These are phyloP conservation scores for Jimgerdemannia lactiflua DNA, from an alignment of 192 early-diverging fungal species.

Conservation along the genomic window DNA sequence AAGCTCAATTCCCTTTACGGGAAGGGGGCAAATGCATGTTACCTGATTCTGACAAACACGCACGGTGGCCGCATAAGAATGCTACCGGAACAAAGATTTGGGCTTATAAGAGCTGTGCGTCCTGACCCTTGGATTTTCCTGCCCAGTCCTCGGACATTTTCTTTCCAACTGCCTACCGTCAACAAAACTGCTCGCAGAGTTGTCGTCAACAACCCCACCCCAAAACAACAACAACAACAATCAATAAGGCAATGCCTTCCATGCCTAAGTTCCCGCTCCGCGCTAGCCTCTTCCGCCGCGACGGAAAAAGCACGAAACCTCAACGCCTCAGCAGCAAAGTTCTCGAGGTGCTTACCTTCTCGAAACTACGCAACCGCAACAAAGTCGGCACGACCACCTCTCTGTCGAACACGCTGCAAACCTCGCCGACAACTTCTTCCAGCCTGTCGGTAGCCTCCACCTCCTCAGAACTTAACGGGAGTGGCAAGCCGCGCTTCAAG, in stretches of 20 bases:
- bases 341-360: not conserved
- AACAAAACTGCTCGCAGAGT: not conserved
- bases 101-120: not conserved
- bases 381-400: not conserved
- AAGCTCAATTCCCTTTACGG: not conserved
- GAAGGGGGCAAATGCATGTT: not conserved
- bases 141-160: not conserved
- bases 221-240: not conserved
- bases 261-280: not conserved
- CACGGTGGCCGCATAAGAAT: not conserved
- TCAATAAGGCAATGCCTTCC: not conserved
- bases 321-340: not conserved
- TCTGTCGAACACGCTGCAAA: not conserved
- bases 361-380: not conserved
- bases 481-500: not conserved
- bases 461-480: not conserved
- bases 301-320: too few species aligned
- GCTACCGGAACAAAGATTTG: not conserved
- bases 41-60: not conserved
- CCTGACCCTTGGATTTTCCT: not conserved
- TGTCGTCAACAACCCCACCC: not conserved
- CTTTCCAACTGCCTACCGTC: not conserved
- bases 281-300: not conserved
- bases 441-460: not conserved
- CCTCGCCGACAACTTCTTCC: not conserved